phyloP scores from a whole-genome alignment of 805 yeast species.

The Maudiozyma serrabonitensis region DNA sequence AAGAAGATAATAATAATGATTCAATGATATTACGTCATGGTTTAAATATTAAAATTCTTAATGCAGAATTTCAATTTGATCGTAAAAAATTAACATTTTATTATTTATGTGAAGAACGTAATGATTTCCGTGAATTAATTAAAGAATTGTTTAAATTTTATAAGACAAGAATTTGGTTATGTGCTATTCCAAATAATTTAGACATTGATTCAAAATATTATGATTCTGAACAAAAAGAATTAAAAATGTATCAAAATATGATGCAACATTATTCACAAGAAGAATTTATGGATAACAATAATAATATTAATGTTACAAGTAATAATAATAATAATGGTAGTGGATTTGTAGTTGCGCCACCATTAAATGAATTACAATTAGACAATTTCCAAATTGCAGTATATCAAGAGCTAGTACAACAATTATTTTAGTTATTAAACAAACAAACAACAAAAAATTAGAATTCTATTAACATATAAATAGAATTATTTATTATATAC shows the following conservation, averaged over 20 bases:
- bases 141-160: slow-evolving; percentile 66
- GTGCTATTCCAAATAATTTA: slow-evolving; percentile 48
- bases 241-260: slow-evolving; percentile 28
- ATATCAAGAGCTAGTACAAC: slow-evolving; percentile 26
- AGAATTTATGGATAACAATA: slow-evolving; percentile 17
- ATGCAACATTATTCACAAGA: slow-evolving; percentile 24
- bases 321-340: not conserved
- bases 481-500: not conserved
- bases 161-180: slow-evolving; percentile 75
- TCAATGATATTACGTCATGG: slow-evolving; percentile 11
- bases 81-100: slow-evolving; percentile 69
- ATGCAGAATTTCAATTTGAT: slow-evolving; percentile 77
- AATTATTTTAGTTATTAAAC: slow-evolving; percentile 10
- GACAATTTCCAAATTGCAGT: slow-evolving; percentile 32
- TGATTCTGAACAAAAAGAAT: slow-evolving; percentile 24
- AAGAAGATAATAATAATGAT: slow-evolving; percentile 6
- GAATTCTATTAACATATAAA: not conserved
- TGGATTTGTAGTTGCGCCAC: slow-evolving; percentile 17
- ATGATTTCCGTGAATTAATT: slow-evolving; percentile 66
- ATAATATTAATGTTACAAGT: slow-evolving; percentile 2
- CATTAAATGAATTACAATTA: slow-evolving; percentile 23
- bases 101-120: slow-evolving; percentile 52
- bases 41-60: slow-evolving; percentile 50
- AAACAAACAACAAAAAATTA: not conserved
- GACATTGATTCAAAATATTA: slow-evolving; percentile 25